Conservation (phyloP, 345 rosid species). For the Salix suchowensis region DNA sequence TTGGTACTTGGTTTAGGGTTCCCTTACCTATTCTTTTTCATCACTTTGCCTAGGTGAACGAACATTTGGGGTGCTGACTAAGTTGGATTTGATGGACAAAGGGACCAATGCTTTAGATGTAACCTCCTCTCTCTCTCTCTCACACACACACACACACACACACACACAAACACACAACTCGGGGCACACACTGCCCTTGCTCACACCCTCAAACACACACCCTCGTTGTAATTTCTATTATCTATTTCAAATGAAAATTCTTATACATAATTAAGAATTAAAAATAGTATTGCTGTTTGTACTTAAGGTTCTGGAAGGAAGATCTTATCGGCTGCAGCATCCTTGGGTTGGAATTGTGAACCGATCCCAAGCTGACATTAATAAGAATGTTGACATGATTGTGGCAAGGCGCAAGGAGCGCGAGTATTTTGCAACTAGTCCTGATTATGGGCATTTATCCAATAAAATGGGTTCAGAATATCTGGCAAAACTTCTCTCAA, state of each 20-base stretch:
- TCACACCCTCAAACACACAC: background rate
- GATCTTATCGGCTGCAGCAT: constrained; percentile 72
- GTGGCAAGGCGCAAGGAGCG: constrained; percentile 80
- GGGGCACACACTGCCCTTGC: background rate
- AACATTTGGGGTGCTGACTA: constrained; percentile 96
- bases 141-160: background rate
- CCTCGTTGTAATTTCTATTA: background rate
- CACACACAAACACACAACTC: background rate
- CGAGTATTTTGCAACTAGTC: constrained; percentile 83
- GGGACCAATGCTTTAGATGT: constrained; percentile 96
- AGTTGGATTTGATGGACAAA: constrained; percentile 96
- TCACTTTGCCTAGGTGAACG: constrained; percentile 57
- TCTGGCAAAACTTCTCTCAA: constrained; percentile 90
- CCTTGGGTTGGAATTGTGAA: constrained; percentile 99
- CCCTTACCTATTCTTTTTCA: background rate
- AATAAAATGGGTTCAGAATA: constrained; percentile 95
- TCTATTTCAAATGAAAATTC: background rate
- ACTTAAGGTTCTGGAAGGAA: constrained; percentile 85
- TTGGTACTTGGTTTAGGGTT: background rate
- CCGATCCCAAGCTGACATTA: constrained; percentile 97
- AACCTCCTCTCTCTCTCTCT: constrained; percentile 14
- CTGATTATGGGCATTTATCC: constrained; percentile 90
- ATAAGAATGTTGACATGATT: constrained; percentile 84
- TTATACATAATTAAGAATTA: background rate
- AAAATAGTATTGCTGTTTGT: background rate